These are phyloP conservation scores for Anisogramma anomala DNA, from an alignment of 2,329 filamentous ascomycete species.

Conservation along the genomic window DNA sequence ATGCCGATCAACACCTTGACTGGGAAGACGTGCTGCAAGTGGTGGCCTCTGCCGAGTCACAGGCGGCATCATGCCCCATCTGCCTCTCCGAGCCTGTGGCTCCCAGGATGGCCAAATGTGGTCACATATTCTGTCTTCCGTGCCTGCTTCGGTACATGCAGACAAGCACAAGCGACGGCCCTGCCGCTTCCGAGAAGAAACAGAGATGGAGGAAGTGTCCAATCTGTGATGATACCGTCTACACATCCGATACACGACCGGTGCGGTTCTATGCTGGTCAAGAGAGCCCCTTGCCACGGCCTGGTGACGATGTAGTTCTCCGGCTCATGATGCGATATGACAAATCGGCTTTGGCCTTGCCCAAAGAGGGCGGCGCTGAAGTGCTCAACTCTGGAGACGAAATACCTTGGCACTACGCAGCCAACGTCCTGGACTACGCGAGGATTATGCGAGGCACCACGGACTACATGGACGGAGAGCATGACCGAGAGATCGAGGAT, in stretches of 20 bases:
- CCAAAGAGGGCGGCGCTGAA: constrained; percentile 65
- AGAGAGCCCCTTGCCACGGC: constrained; percentile 65
- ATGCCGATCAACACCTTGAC: constrained; percentile 81
- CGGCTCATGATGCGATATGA: constrained; percentile 72
- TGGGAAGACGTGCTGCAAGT: constrained; percentile 89
- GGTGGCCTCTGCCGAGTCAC: constrained; percentile 79
- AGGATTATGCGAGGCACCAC: constrained; percentile 89
- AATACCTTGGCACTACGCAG: constrained; percentile 89
- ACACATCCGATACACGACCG: constrained; percentile 77
- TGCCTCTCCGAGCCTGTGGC: constrained; percentile 88
- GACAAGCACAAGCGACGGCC: constrained; percentile 61
- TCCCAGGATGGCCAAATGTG: constrained; percentile 91
- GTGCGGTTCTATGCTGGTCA: constrained; percentile 87
- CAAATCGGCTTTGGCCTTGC: constrained; percentile 75
- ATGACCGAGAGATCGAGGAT: constrained; percentile 64
- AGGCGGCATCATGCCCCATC: constrained; percentile 82
- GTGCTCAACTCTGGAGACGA: constrained; percentile 57
- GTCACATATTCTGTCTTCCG: constrained; percentile 91
- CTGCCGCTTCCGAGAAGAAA: constrained; percentile 27
- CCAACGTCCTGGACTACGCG: constrained; percentile 88
- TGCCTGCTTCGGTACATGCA: constrained; percentile 96
- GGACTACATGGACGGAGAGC: constrained; percentile 75
- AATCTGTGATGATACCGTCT: constrained; percentile 89
- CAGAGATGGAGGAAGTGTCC: constrained; percentile 88
- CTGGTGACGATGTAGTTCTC: constrained; percentile 82